phyloP scores from a whole-genome alignment of 805 yeast genomes.

The Myxozyma mucilagina region DNA sequence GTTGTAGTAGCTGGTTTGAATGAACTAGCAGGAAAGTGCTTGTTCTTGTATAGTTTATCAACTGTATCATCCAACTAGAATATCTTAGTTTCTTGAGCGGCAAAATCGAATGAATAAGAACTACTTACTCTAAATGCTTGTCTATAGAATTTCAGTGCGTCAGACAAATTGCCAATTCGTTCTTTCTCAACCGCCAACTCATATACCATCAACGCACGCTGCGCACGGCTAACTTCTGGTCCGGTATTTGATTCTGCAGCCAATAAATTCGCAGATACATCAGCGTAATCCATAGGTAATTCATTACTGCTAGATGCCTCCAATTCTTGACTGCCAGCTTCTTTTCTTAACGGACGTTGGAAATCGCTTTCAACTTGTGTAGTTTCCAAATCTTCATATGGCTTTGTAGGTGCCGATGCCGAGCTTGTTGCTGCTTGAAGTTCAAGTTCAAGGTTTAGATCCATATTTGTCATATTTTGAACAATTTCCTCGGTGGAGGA shows the following conservation, averaged over 20 bases:
- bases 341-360: background rate
- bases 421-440: conserved; percentile 22
- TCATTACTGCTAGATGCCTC: background rate
- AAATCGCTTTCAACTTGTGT: background rate
- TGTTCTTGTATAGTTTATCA: conserved; percentile 64
- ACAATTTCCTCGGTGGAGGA: conserved; percentile 25
- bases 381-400: background rate
- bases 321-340: background rate
- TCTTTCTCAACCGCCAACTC: conserved; percentile 74
- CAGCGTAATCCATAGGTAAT: conserved; percentile 1
- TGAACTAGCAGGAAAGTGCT: conserved; percentile 34
- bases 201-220: conserved; percentile 60
- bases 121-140: conserved; percentile 58
- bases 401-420: background rate
- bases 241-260: conserved; percentile 22
- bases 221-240: conserved; percentile 14
- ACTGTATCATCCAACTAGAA: conserved; percentile 48
- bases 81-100: background rate
- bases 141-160: conserved; percentile 73
- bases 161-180: conserved; percentile 71
- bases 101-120: conserved; percentile 25
- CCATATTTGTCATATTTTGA: conserved; percentile 13
- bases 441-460: conserved; percentile 21
- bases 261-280: background rate
- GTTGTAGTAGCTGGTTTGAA: conserved; percentile 23